Base-by-base conservation (phyloP, 306 rosid genomes). In the Gastrolobium bilobum region DNA sequence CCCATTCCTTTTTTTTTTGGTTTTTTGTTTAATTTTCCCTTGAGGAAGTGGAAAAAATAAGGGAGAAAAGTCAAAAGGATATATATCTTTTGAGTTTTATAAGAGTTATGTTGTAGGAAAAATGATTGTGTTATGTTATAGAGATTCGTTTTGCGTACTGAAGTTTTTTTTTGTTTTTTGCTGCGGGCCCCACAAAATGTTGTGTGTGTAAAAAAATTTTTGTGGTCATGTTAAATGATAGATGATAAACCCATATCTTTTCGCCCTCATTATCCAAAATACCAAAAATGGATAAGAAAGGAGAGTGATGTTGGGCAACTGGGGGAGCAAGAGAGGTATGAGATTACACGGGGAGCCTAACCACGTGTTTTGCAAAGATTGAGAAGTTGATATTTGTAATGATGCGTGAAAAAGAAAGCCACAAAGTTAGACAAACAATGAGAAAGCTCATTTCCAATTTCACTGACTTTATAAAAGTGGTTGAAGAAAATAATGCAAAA, bases 281-380 rank as follows among this genome's bases (percentile, higher is more conserved):
- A 34, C 68, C 68, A n/a, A 37, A 62, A 62, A 37, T 62, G 68
- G 47, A 62, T 35, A 62, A 62, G 47, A 39, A 62, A 62, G 30
- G 71, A 20, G 50, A 64, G 7, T 42, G 35, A 65, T 40, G 13
- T 42, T 39, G 11, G 71, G 50, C 3, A 15, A 20, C 35, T 14
- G 44, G 43, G 46, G 5, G 63, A 59, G 66, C 14, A 57, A 34
- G 42, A 53, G 77, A 37, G 44, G 44, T 73, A 1, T 30, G 51
- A 10, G 73, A 81, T 77, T 59, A 42, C 15, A 11, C 9, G 44
- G 59, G 72, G 39, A 65, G 54, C 20, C 6, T 11, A 29, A 46
- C 80, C 83, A 77, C 76, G 67, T 78, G 82, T 68, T 52, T 48
- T 84, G 84, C n/a, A 69, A 51, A 65, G 83, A 85, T 85, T 67